Evolutionary conservation across 2,329 filamentous ascomycete genomes (phyloP).

Genomic region (Pseudogymnoascus sp.): DNA sequence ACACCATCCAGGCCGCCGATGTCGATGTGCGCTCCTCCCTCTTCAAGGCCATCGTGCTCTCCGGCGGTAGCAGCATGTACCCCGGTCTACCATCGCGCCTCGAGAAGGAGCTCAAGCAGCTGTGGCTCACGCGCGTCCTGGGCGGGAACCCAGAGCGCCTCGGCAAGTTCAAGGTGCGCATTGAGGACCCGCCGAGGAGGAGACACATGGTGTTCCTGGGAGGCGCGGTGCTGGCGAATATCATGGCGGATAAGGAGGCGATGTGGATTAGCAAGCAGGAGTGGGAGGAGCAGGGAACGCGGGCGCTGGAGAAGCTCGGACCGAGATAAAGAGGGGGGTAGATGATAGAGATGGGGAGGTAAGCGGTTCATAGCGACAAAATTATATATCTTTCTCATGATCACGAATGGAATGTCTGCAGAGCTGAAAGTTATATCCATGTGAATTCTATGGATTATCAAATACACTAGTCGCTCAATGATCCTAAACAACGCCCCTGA

Average conservation of each 20-base stretch:
- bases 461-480: background rate
- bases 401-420: background rate
- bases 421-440: background rate
- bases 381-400: constrained; percentile 8
- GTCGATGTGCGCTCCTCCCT: constrained; percentile 89
- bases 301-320: constrained; percentile 84
- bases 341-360: background rate
- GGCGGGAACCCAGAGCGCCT: constrained; percentile 86
- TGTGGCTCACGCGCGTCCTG: constrained; percentile 90
- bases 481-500: background rate
- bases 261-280: constrained; percentile 99
- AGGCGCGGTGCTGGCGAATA: constrained; percentile 91
- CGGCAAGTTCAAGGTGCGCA: constrained; percentile 98
- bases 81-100: constrained; percentile 86
- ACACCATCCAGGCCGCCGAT: constrained; percentile 93
- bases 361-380: constrained; percentile 7
- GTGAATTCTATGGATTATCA: background rate
- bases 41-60: constrained; percentile 95
- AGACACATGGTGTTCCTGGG: constrained; percentile 99
- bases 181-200: constrained; percentile 92
- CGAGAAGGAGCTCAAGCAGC: constrained; percentile 97
- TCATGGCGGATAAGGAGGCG: constrained; percentile 97
- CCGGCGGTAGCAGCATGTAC: constrained; percentile 98
- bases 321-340: constrained; percentile 50
- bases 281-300: constrained; percentile 86